These are phyloP conservation scores for Chytriomyces confervae DNA, from an alignment of 192 early-diverging fungal genomes.

Conservation along the genomic window DNA sequence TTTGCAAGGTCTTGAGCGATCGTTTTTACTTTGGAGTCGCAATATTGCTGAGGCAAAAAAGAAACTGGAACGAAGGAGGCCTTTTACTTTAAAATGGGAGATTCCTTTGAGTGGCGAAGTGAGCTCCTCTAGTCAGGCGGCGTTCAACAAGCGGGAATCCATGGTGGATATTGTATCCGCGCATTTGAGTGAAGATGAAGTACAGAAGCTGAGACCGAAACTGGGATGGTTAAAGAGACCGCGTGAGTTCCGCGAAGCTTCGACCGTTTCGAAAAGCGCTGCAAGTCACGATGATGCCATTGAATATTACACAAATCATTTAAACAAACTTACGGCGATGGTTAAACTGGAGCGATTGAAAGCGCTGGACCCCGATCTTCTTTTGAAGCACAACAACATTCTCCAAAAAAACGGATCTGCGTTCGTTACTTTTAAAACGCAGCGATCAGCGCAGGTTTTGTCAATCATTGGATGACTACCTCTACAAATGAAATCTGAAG, in stretches of 20 bases:
- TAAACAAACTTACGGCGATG: conserved; percentile 38
- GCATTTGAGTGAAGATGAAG: conserved; percentile 31
- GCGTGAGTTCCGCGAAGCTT: not conserved
- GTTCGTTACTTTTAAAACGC: conserved; percentile 59
- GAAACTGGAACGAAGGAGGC: conserved; percentile 11
- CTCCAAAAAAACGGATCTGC: conserved; percentile 40
- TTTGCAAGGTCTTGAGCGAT: conserved; percentile 47
- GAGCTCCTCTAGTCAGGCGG: too few species aligned
- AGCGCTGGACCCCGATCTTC: conserved; percentile 1
- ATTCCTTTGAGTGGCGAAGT: not conserved
- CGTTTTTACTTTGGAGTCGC: conserved; percentile 49
- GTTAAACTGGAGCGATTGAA: conserved; percentile 42
- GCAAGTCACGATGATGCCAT: conserved; percentile 40
- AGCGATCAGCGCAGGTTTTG: conserved; percentile 41
- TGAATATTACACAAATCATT: conserved; percentile 44
- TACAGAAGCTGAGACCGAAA: conserved; percentile 35
- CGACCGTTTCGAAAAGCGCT: not conserved
- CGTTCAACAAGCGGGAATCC: conserved; percentile 9
- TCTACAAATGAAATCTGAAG: not conserved
- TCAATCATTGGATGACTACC: not conserved
- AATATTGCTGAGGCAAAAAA: conserved; percentile 39
- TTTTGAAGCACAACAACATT: conserved; percentile 22
- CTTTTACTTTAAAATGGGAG: not conserved
- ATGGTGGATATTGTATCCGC: conserved; percentile 25
- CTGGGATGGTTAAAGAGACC: conserved; percentile 15